Conservation (phyloP, 2,329 filamentous ascomycete genomes). For the Stachybotrys chlorohalonatus region DNA sequence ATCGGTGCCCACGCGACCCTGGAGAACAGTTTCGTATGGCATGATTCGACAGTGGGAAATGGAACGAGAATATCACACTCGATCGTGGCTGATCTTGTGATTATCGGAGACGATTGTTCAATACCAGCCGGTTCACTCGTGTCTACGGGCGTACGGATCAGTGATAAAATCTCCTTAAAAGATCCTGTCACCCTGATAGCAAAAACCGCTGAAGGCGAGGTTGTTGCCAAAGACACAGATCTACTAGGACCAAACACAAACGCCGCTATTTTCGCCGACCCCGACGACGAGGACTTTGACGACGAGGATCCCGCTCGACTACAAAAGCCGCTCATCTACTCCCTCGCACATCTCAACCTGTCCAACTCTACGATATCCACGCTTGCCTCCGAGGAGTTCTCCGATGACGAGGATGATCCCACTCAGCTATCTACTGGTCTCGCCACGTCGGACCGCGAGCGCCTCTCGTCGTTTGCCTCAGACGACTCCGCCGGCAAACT, state of each 20-base stretch:
- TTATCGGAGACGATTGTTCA: slow-evolving; percentile 61
- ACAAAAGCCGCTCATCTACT: slow-evolving; percentile 48
- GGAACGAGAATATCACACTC: slow-evolving; percentile 60
- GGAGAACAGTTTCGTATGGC: slow-evolving; percentile 79
- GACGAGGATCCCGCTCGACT: slow-evolving; percentile 40
- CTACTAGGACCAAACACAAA: slow-evolving; percentile 42
- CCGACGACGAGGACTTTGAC: slow-evolving; percentile 40
- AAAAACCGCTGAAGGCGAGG: slow-evolving; percentile 25
- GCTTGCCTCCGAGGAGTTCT: slow-evolving; percentile 55
- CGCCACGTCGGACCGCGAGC: slow-evolving; percentile 44
- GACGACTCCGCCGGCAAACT: slow-evolving; percentile 51
- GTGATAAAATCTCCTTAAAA: slow-evolving; percentile 45
- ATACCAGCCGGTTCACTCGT: slow-evolving; percentile 68
- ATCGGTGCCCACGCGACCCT: slow-evolving; percentile 80
- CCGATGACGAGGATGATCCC: slow-evolving; percentile 58
- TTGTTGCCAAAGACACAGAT: slow-evolving; percentile 29
- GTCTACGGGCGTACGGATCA: slow-evolving; percentile 67
- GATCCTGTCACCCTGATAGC: slow-evolving; percentile 22
- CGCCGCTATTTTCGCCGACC: slow-evolving; percentile 37
- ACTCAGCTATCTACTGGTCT: slow-evolving; percentile 39
- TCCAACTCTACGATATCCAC: slow-evolving; percentile 48
- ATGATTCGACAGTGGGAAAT: slow-evolving; percentile 70
- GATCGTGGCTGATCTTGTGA: slow-evolving; percentile 65
- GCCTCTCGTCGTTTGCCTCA: slow-evolving; percentile 64
- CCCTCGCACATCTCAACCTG: slow-evolving; percentile 41